Evolutionary conservation across 2,329 filamentous ascomycete genomes (phyloP).

Genomic region (Simplicillium aogashimaense): DNA sequence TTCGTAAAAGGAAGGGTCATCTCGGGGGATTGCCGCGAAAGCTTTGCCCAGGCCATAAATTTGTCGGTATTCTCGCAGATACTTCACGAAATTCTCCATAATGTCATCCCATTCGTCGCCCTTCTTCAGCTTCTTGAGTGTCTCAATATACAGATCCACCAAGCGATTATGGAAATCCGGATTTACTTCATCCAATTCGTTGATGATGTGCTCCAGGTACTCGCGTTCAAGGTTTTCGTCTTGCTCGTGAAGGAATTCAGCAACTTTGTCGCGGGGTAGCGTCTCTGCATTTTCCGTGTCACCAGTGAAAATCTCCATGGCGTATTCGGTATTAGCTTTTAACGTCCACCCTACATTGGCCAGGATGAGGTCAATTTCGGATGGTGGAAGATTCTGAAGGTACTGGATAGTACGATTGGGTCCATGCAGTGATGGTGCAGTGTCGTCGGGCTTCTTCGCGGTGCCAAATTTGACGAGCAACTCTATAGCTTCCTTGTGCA

Average conservation of each 20-base stretch:
- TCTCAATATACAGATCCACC: conserved; percentile 57
- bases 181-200: conserved; percentile 73
- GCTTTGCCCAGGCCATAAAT: conserved; percentile 70
- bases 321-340: conserved; percentile 57
- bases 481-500: conserved; percentile 79
- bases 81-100: conserved; percentile 59
- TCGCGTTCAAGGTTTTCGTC: conserved; percentile 62
- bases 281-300: conserved; percentile 94
- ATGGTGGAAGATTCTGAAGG: conserved; percentile 77
- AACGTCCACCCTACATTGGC: conserved; percentile 89
- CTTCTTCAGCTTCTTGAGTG: conserved; percentile 35
- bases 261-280: conserved; percentile 65
- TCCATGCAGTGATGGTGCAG: conserved; percentile 56
- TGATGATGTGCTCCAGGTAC: conserved; percentile 87
- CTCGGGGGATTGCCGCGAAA: conserved; percentile 66
- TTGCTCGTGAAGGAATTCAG: conserved; percentile 62
- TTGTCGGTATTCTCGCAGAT: conserved; percentile 65
- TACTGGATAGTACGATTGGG: conserved; percentile 80
- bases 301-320: conserved; percentile 87
- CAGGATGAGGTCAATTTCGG: conserved; percentile 81
- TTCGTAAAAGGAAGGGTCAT: conserved; percentile 81
- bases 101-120: conserved; percentile 44
- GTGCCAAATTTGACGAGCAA: conserved; percentile 74
- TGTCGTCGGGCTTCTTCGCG: conserved; percentile 37
- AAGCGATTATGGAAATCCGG: conserved; percentile 82